A percentile compares a stretch with the other conserved stretches of the same genome.
Evolutionary conservation across 495 filamentous ascomycete species (phyloP).

Genomic region (Aspergillus campestris): DNA sequence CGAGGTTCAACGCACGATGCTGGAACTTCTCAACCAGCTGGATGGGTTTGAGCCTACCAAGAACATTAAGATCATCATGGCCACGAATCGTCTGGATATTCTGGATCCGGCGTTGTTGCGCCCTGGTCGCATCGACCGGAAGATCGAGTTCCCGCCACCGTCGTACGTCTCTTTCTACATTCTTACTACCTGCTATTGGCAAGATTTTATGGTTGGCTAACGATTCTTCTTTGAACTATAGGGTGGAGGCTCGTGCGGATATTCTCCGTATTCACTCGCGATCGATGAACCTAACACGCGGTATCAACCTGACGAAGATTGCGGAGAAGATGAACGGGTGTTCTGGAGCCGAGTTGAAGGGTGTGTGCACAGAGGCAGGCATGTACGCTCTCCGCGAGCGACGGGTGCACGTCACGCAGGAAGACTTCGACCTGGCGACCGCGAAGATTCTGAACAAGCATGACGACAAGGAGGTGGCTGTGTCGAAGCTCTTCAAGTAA

Average conservation of each 20-base stretch:
- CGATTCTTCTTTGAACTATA: slow-evolving; percentile 13
- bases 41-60: slow-evolving; percentile 99
- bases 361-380: slow-evolving; percentile 91
- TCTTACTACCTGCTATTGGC: neutral
- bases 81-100: slow-evolving; percentile 95
- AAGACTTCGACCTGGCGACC: slow-evolving; percentile 97
- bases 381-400: slow-evolving; percentile 96
- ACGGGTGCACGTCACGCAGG: slow-evolving; percentile 95
- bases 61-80: slow-evolving; percentile 99
- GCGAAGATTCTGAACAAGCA: slow-evolving; percentile 99
- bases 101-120: slow-evolving; percentile 90
- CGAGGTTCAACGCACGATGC: slow-evolving; percentile 99
- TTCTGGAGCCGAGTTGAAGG: slow-evolving; percentile 93
- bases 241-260: slow-evolving; percentile 90
- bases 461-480: slow-evolving; percentile 90
- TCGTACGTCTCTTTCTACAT: slow-evolving; percentile 42
- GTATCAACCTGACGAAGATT: slow-evolving; percentile 97
- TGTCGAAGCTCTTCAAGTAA: slow-evolving; percentile 92
- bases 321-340: slow-evolving; percentile 99
- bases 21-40: slow-evolving; percentile 95
- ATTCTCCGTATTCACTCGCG: slow-evolving; percentile 95
- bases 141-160: slow-evolving; percentile 98
- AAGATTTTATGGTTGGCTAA: slow-evolving; percentile 6
- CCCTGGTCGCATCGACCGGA: slow-evolving; percentile 93
- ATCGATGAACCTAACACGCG: slow-evolving; percentile 96